Percentiles rank a stretch among this genome's conserved stretches.
Evolutionary conservation across 139 green algal species (phyloP).

Genomic region (Chlorella sp.): DNA sequence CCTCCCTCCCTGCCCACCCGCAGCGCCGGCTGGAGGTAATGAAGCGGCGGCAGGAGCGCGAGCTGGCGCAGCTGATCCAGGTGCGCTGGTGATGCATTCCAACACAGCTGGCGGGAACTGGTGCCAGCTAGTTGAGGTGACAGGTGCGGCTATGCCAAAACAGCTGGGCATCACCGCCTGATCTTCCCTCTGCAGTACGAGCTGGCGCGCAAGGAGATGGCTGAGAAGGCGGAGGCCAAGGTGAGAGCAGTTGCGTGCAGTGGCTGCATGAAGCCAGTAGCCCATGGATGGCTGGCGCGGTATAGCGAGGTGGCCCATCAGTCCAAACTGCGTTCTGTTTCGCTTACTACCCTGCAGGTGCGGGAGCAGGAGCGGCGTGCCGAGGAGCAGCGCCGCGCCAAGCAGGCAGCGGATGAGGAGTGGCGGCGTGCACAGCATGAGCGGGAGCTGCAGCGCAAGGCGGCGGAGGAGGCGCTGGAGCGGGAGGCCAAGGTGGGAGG

Average conservation of each 20-base stretch:
- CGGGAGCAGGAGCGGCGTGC: slow-evolving; percentile 60
- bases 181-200: slow-evolving; percentile 62
- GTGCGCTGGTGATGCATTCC: no score
- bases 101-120: no score
- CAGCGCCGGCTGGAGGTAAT: slow-evolving; percentile 83
- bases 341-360: no score
- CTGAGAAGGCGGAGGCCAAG: slow-evolving; percentile 64
- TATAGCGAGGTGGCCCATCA: no score
- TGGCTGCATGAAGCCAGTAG: no score
- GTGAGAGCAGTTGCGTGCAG: no score
- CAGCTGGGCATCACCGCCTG: no score
- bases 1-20: no score
- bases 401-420: slow-evolving; percentile 65
- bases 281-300: no score
- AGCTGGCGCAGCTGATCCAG: slow-evolving; percentile 75
- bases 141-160: no score
- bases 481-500: slow-evolving; percentile 46
- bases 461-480: slow-evolving; percentile 61
- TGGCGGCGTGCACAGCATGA: slow-evolving; percentile 79
- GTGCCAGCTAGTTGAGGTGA: no score
- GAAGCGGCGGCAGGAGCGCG: slow-evolving; percentile 79
- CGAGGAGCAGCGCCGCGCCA: slow-evolving; percentile 65
- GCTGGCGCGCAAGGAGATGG: slow-evolving; percentile 75
- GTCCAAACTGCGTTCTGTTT: no score
- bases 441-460: slow-evolving; percentile 63